These are phyloP conservation scores for Anthracocystis panici-leucophaei DNA, from an alignment of 1,284 basidiomycete species.

Conservation along the genomic window DNA sequence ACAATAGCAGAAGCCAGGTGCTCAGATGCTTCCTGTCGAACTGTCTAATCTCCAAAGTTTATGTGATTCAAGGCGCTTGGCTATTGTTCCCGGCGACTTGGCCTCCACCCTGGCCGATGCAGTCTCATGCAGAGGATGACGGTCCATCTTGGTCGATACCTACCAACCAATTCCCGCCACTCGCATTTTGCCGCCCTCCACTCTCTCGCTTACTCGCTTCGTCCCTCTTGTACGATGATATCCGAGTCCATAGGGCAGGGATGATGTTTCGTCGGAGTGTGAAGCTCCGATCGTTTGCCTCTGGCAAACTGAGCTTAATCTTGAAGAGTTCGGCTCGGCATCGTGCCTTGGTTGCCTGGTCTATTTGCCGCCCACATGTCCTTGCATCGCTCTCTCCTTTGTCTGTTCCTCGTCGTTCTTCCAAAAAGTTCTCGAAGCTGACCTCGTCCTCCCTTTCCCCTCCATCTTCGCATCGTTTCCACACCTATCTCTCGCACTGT, in stretches of 20 bases:
- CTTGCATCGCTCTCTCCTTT: background rate
- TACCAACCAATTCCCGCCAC: background rate
- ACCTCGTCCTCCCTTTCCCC: background rate
- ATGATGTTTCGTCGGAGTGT: background rate
- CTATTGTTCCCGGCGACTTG: too few relatives aligned
- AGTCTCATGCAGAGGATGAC: too few relatives aligned
- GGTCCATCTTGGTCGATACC: too few relatives aligned
- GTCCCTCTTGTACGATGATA: background rate
- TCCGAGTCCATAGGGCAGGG: background rate
- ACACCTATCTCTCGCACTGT: background rate
- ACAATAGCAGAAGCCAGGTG: background rate
- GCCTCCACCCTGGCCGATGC: too few relatives aligned
- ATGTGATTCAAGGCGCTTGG: too few relatives aligned
- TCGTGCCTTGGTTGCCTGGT: background rate
- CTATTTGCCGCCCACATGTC: background rate
- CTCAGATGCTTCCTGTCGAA: background rate
- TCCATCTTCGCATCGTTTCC: background rate
- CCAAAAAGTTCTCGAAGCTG: constrained; percentile 13
- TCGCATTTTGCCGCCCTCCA: constrained; percentile 6
- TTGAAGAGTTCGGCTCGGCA: constrained; percentile 1
- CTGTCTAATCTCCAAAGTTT: too few relatives aligned
- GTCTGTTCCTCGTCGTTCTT: constrained; percentile 1
- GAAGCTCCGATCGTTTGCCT: background rate
- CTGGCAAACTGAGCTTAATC: constrained; percentile 1
- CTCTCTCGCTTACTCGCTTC: background rate